These are phyloP conservation scores for Micractinium conductrix DNA, from an alignment of 139 green algal species.

Conservation along the genomic window DNA sequence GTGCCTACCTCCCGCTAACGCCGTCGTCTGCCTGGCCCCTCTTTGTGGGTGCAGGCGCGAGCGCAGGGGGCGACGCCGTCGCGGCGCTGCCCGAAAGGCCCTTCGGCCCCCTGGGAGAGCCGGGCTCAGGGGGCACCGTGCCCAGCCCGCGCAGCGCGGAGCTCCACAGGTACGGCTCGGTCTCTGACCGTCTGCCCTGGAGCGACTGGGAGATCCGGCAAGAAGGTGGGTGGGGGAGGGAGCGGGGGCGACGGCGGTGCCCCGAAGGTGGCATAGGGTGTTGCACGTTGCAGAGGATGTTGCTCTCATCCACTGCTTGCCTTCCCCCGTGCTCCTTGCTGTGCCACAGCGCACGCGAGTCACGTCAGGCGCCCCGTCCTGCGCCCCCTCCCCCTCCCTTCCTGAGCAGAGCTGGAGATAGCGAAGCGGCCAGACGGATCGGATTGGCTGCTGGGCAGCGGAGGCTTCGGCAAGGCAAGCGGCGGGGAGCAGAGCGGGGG, in stretches of 20 bases:
- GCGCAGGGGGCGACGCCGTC: background rate
- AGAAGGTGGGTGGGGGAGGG: slow-evolving; percentile 10
- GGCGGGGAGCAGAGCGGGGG: too few relatives aligned
- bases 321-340: too few relatives aligned
- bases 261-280: too few relatives aligned
- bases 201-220: slow-evolving; percentile 37
- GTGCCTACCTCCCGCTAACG: too few relatives aligned
- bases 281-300: too few relatives aligned
- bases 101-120: background rate
- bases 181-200: slow-evolving; percentile 8
- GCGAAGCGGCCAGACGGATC: slow-evolving; percentile 40
- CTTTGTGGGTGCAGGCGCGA: too few relatives aligned
- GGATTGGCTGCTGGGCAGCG: slow-evolving; percentile 50
- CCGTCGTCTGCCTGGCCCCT: too few relatives aligned
- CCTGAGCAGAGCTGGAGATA: slow-evolving; percentile 32
- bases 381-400: background rate
- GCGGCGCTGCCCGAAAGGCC: background rate
- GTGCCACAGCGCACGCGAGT: too few relatives aligned
- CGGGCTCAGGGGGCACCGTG: too few relatives aligned
- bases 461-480: slow-evolving; percentile 39
- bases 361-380: too few relatives aligned
- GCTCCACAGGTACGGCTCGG: background rate
- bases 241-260: too few relatives aligned
- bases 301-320: too few relatives aligned
- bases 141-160: background rate